phyloP scores from a whole-genome alignment of 2,329 filamentous ascomycete genomes.

The Ophiocordyceps polyrhachis-furcata region DNA sequence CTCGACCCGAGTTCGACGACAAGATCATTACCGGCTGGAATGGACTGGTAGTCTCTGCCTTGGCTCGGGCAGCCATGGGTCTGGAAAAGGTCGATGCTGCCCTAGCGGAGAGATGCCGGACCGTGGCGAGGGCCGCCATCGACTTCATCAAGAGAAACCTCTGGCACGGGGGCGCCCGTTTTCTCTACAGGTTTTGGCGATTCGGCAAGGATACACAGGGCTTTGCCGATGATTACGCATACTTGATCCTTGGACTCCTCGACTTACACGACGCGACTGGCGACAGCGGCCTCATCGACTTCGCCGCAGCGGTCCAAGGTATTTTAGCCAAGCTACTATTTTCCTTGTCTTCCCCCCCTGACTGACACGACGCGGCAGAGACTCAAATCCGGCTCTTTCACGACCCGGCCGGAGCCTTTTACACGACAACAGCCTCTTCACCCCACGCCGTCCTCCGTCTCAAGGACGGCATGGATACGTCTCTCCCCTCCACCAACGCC shows the following conservation, averaged over 20 bases:
- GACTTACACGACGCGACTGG: constrained; percentile 72
- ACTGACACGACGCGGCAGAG: constrained; percentile 21
- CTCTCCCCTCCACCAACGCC: constrained; percentile 78
- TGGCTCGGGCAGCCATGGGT: constrained; percentile 57
- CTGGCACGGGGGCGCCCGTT: constrained; percentile 44
- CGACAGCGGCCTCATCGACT: constrained; percentile 55
- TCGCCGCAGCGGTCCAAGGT: constrained; percentile 68
- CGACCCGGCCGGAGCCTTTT: constrained; percentile 54
- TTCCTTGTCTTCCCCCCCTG: neutral
- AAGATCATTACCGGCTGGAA: constrained; percentile 84
- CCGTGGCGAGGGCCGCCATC: constrained; percentile 48
- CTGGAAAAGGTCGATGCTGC: constrained; percentile 41
- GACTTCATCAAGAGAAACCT: constrained; percentile 54
- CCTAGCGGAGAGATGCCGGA: constrained; percentile 40
- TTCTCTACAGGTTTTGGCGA: constrained; percentile 57
- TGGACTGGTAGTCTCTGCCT: constrained; percentile 64
- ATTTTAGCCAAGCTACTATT: constrained; percentile 10
- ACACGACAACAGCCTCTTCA: constrained; percentile 44
- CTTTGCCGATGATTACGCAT: constrained; percentile 92
- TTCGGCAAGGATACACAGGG: constrained; percentile 45
- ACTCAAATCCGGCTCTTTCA: constrained; percentile 63
- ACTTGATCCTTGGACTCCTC: constrained; percentile 63
- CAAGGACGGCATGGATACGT: constrained; percentile 90
- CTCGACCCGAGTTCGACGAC: constrained; percentile 62
- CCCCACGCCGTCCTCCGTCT: constrained; percentile 63